These are phyloP conservation scores for Paspalum notatum DNA, from an alignment of 176 grass and related monocot genomes.

Conservation along the genomic window DNA sequence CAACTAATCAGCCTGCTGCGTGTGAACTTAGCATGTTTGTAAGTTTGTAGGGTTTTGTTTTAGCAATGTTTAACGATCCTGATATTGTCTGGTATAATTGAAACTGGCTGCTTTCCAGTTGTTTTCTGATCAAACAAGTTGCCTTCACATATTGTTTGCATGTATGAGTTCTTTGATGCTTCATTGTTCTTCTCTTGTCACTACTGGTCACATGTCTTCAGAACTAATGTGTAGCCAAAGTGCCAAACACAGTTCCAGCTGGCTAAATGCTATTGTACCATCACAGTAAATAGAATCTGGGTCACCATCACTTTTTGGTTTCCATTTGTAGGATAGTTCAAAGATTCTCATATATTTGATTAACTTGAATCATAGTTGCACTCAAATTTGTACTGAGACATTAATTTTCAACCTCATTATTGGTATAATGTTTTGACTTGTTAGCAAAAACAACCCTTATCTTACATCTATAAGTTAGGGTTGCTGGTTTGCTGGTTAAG, in stretches of 20 bases:
- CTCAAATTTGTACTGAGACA: slow-evolving; percentile 6
- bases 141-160: background rate
- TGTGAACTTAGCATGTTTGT: slow-evolving; percentile 31
- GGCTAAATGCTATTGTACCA: background rate
- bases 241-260: background rate
- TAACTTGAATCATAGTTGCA: background rate
- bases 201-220: slow-evolving; percentile 1
- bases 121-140: background rate
- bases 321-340: background rate
- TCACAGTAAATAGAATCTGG: background rate
- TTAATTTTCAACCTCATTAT: background rate
- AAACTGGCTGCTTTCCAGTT: background rate
- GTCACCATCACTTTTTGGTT: slow-evolving; percentile 2
- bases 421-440: background rate
- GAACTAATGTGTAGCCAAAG: background rate
- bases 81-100: background rate
- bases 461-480: background rate
- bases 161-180: background rate
- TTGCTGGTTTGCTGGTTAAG: background rate
- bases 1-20: slow-evolving; percentile 7
- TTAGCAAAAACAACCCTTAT: background rate
- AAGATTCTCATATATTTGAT: background rate
- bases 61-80: background rate
- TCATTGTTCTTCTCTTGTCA: background rate
- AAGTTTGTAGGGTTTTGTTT: background rate